Percentiles rank a stretch among this genome's conserved stretches.
These are phyloP conservation scores for Calonectria ilicicola DNA, from an alignment of 2,329 filamentous ascomycete genomes.

Conservation along the genomic window DNA sequence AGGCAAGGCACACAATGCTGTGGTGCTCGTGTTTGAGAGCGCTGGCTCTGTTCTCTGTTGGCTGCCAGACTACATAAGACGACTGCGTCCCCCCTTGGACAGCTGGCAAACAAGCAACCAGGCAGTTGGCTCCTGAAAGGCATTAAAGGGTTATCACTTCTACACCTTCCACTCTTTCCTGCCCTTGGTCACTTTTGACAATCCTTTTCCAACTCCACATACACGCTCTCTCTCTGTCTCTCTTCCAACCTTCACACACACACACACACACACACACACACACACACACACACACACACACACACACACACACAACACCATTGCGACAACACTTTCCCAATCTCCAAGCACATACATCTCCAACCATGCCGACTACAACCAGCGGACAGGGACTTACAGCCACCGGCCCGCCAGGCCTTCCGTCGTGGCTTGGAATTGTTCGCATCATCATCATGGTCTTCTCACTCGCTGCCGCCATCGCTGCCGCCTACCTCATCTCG, in stretches of 20 bases:
- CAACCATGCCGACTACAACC: conserved; percentile 25
- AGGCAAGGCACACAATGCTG: neutral
- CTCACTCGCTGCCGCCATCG: conserved; percentile 53
- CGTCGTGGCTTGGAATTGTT: conserved; percentile 52
- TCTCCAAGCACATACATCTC: neutral
- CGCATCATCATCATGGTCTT: conserved; percentile 54
- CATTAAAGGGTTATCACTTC: neutral
- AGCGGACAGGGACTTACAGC: conserved; percentile 47
- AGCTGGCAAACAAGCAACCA: neutral
- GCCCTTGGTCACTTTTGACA: neutral
- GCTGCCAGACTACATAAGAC: neutral
- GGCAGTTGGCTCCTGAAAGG: neutral
- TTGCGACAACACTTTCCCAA: neutral
- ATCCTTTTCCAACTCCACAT: no score
- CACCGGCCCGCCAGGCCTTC: conserved; percentile 51
- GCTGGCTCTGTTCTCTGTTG: neutral
- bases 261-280: no score
- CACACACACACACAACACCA: no score
- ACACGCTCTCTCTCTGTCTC: no score
- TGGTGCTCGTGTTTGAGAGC: neutral
- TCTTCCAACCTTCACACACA: no score
- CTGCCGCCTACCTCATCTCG: conserved; percentile 55
- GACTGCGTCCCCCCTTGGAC: neutral
- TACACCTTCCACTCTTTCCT: neutral
- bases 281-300: no score